Conservation (phyloP, 129 eudicot genomes). For the Artemisia tridentata region DNA sequence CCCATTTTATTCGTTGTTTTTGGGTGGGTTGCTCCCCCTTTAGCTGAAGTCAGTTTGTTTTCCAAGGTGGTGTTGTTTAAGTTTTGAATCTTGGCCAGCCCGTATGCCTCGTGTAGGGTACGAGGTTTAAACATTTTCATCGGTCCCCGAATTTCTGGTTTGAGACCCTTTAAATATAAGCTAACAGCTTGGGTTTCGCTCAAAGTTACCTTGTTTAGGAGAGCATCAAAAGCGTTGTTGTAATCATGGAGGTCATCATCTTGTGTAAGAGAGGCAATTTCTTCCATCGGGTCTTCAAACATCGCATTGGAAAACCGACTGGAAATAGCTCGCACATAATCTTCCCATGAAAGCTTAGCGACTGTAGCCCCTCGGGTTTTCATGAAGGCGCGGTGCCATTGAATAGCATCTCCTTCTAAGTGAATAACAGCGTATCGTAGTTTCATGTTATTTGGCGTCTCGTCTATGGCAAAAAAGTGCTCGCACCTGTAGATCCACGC, state of each 20-base stretch:
- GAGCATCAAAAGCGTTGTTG: too few relatives aligned
- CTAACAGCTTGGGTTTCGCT: slow-evolving; percentile 9
- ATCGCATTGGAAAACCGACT: slow-evolving; percentile 12
- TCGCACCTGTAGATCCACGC: slow-evolving; percentile 9
- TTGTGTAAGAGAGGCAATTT: slow-evolving; percentile 5
- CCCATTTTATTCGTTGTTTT: too few relatives aligned
- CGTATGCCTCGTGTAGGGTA: too few relatives aligned
- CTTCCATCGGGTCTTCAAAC: slow-evolving; percentile 13
- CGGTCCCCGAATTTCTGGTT: slow-evolving; percentile 10
- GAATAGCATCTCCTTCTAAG: slow-evolving; percentile 1
- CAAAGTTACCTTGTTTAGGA: slow-evolving; percentile 22
- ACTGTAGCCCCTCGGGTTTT: not conserved
- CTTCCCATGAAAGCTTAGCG: not conserved
- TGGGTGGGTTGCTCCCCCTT: too few relatives aligned
- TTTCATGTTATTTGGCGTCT: not conserved
- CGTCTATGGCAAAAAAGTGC: slow-evolving; percentile 3
- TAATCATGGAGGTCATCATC: not conserved
- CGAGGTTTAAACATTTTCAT: not conserved
- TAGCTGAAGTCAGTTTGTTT: too few relatives aligned
- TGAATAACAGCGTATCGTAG: slow-evolving; percentile 4
- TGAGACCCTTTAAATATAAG: slow-evolving; percentile 7
- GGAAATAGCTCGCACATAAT: not conserved
- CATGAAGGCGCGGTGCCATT: slow-evolving; percentile 1
- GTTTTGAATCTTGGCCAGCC: not conserved
- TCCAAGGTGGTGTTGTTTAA: too few relatives aligned